A percentile compares a stretch with the other conserved stretches of the same genome.
These are phyloP conservation scores for Talinum fruticosum DNA, from an alignment of 148 eudicot genomes.

Conservation along the genomic window DNA sequence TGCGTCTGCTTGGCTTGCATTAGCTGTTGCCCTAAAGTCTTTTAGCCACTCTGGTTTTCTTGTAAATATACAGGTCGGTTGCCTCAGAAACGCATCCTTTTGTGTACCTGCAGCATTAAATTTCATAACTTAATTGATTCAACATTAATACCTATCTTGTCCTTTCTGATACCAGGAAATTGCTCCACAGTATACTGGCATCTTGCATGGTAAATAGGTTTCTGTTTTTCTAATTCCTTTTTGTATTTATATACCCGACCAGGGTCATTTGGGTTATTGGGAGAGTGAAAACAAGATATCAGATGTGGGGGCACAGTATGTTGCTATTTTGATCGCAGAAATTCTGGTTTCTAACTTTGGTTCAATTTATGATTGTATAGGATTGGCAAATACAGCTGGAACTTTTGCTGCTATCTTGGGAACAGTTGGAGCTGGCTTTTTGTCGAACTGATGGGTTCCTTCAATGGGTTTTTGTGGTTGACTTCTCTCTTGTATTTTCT, in stretches of 20 bases:
- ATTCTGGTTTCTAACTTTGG: not conserved
- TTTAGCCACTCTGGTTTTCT: conserved; percentile 94
- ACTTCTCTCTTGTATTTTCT: conserved; percentile 62
- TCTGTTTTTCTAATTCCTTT: not conserved
- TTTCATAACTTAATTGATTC: not conserved
- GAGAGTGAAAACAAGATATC: not conserved
- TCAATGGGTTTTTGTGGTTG: conserved; percentile 75
- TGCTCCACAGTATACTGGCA: conserved; percentile 89
- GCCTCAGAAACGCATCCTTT: conserved; percentile 10
- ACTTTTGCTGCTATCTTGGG: conserved; percentile 81
- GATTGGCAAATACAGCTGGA: conserved; percentile 82
- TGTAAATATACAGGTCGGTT: conserved; percentile 84
- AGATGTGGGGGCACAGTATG: not conserved
- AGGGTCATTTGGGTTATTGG: not conserved
- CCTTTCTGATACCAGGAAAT: conserved; percentile 56
- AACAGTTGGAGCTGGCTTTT: conserved; percentile 90
- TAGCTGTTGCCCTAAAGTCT: conserved; percentile 84
- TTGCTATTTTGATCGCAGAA: not conserved
- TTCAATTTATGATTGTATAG: conserved; percentile 32
- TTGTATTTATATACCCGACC: not conserved
- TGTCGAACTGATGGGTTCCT: conserved; percentile 75
- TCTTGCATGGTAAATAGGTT: conserved; percentile 59
- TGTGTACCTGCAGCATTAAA: not conserved
- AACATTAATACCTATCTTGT: conserved; percentile 14
- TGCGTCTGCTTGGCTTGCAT: conserved; percentile 90